Conservation (phyloP, 768 basidiomycete genomes). For the Flagelloscypha sp. region DNA sequence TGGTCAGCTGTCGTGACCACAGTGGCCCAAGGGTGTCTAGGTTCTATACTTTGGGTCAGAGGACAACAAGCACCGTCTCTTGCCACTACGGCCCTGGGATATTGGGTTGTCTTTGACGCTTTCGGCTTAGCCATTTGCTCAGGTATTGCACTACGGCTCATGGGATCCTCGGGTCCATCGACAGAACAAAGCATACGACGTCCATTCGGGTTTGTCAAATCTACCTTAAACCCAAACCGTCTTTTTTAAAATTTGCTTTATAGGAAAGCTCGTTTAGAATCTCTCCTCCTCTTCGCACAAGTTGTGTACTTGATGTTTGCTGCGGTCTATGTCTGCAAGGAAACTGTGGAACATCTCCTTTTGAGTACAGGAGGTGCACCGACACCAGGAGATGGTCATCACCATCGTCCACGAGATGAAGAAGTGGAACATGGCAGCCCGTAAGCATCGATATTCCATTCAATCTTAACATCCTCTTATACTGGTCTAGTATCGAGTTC, state of each 20-base stretch:
- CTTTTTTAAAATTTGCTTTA: slow-evolving; percentile 6
- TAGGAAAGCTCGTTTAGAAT: slow-evolving; percentile 61
- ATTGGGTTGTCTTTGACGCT: slow-evolving; percentile 94
- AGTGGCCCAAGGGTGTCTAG: slow-evolving; percentile 10
- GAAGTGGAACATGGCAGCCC: slow-evolving; percentile 39
- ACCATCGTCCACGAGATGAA: slow-evolving; percentile 65
- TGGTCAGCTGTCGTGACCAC: slow-evolving; percentile 4
- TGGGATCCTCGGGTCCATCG: slow-evolving; percentile 28
- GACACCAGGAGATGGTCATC: slow-evolving; percentile 29
- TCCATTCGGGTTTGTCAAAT: slow-evolving; percentile 39
- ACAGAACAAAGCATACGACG: slow-evolving; percentile 25
- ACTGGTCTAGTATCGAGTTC: slow-evolving; percentile 60
- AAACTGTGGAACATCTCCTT: slow-evolving; percentile 88
- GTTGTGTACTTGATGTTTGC: slow-evolving; percentile 92
- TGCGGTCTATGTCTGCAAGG: slow-evolving; percentile 93
- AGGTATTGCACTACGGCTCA: no score
- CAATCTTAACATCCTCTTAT: slow-evolving; percentile 41
- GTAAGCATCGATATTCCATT: no score
- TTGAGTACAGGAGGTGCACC: slow-evolving; percentile 56
- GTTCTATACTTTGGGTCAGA: slow-evolving; percentile 43
- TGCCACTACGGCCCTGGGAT: slow-evolving; percentile 84
- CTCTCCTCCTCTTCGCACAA: slow-evolving; percentile 77
- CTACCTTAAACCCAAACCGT: slow-evolving; percentile 4
- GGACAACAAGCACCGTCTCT: slow-evolving; percentile 87
- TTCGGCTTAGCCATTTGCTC: slow-evolving; percentile 60